Base-by-base conservation (phyloP, 2,329 filamentous ascomycete species). In the Zymoseptoria passerinii region DNA sequence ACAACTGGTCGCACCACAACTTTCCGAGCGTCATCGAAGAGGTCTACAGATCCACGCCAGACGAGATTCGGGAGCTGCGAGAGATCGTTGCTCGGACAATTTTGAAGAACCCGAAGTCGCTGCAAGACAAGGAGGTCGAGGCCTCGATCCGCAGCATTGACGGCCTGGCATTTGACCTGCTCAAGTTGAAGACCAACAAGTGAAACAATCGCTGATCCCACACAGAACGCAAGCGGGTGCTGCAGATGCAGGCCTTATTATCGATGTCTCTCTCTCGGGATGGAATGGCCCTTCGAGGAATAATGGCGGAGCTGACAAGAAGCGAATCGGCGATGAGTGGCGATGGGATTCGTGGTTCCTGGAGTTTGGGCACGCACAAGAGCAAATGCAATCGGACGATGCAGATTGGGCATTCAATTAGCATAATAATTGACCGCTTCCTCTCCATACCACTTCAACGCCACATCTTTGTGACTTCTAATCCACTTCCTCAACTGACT, bases 11-110 rank as follows among this genome's bases (percentile, higher is more conserved):
- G 16, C 70, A 70, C 54, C 57, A 67, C 8, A 70, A 73, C 56
- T 70, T 77, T 28, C 66, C 74, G 44, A 69, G 75, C 28, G 71
- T 73, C 18, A 73, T 74, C 56, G 66, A 70, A 64, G 71, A 75
- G 54, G 75, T 71, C 6, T 77, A 74, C 65, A 71, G 73, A 40
- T 70, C 69, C 18, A 77, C 75, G 19, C 69, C 75, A 54, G 74
- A 76, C 55, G 69, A 69, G 19, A 72, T 75, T 58, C 70, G 72
- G 18, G 73, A 74, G 18, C 68, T 77, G 27, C 70, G 75, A 29
- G 29, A 51, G 10, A 23, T 23, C 18, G 50, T 60, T 10, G 27
- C 50, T 3, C 7, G 19, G 20, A 20, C 18, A 8, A 7, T 52
- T 1, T 8, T 23, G 6, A 16, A 20, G 8, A 7, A 52, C 50